Evolutionary conservation across 306 rosid genomes (phyloP).

Genomic region (Fagus sylvatica): DNA sequence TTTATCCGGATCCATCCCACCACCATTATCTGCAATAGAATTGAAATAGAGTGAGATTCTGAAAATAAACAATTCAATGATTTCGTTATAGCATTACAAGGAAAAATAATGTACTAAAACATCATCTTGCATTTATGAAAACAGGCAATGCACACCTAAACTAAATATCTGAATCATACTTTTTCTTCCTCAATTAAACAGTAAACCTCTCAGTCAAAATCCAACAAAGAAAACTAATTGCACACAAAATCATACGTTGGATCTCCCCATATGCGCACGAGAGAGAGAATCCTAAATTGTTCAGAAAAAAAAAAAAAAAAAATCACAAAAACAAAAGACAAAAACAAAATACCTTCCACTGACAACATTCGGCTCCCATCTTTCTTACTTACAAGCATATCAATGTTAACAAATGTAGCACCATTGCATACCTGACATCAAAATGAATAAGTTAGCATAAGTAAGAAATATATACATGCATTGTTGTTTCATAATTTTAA

Average conservation of each 20-base stretch:
- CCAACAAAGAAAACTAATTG: not conserved
- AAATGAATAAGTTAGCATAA: conserved; percentile 23
- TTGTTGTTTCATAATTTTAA: not conserved
- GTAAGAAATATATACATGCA: conserved; percentile 14
- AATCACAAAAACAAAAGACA: not conserved
- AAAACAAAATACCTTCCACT: conserved; percentile 62
- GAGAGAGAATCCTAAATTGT: not conserved
- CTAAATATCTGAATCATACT: not conserved
- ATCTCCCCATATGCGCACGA: too few relatives aligned
- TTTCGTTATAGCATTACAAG: not conserved
- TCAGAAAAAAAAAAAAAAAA: not conserved
- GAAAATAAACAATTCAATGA: not conserved
- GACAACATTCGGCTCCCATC: conserved; percentile 72
- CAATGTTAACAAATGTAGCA: conserved; percentile 82
- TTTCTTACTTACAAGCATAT: conserved; percentile 70
- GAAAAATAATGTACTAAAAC: not conserved
- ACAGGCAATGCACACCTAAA: not conserved
- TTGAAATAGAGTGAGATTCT: conserved; percentile 18
- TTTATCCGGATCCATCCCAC: conserved; percentile 98
- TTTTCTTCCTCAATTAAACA: not conserved
- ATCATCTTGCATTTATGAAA: not conserved
- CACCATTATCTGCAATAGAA: conserved; percentile 88
- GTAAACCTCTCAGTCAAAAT: not conserved
- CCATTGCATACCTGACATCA: conserved; percentile 76
- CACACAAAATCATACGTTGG: not conserved